Evolutionary conservation across 257 asterid species (phyloP), one percentile per base, ranked within the genome.

Genomic region (Gardenia jasminoides): DNA sequence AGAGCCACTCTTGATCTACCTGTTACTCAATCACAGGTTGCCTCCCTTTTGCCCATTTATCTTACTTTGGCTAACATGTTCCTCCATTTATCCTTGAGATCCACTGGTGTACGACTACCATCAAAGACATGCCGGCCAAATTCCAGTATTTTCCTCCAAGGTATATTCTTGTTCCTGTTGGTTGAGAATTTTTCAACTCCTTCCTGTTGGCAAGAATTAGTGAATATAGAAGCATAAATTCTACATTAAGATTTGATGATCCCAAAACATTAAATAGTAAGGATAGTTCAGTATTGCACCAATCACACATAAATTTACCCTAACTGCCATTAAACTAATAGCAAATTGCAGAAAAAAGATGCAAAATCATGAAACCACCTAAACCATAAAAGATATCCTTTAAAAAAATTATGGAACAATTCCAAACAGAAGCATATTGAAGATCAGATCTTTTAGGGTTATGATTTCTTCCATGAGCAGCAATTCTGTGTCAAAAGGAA

Each of bases 21-120:
- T 26, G 33, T 26, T 61, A n/a, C 10, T 24, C 16, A 24, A 68
- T 68, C 12, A 68, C 73, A 36, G 39, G 39, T 62, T 58, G 24
- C 54, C 26, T 39, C 28, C 75, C 39, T 7, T 36, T 43, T 54
- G 28, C 16, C 50, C 17, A 26, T 66, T 79, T 41, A 80, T 52
- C 59, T 75, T 70, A 85, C 83, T 82, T 76, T 86, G 61, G 75
- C 67, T 76, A 74, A 44, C 81, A 86, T 80, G 54, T 84, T 91
- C 82, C 87, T 90, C 94, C 96, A 90, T 83, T 91, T 93, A 77
- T 90, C 92, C 91, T 82, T 91, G 46, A 93, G 94, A 84, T 91
- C 91, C 66, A 10, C 17, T 54, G 98, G 94, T 48, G 83, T 82
- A 76, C 97, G 97, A 54, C 89, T 85, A 44, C 36, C 59, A 80